phyloP scores from a whole-genome alignment of 306 rosid genomes.

The Vigna unguiculata region DNA sequence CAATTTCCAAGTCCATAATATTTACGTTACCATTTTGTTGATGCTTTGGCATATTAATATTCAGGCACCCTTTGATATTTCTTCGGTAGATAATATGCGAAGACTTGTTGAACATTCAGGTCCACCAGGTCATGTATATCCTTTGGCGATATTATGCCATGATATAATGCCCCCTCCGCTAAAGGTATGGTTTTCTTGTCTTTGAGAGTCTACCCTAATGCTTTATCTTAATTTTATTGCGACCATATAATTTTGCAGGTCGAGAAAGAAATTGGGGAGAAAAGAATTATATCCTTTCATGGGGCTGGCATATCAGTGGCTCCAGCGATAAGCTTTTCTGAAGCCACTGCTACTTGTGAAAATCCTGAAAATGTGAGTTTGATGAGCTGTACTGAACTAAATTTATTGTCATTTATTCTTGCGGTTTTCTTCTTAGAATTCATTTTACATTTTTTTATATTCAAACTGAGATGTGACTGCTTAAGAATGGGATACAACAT shows the following conservation, averaged over 20 bases:
- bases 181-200: slow-evolving; percentile 56
- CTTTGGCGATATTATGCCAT: slow-evolving; percentile 81
- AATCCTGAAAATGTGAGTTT: slow-evolving; percentile 71
- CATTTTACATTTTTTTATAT: slow-evolving; percentile 13
- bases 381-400: slow-evolving; percentile 31
- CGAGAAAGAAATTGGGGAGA: slow-evolving; percentile 90
- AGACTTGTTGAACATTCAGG: slow-evolving; percentile 88
- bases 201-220: slow-evolving; percentile 40
- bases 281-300: slow-evolving; percentile 77
- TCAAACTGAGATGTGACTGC: slow-evolving; percentile 25
- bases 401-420: slow-evolving; percentile 15
- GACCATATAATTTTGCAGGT: slow-evolving; percentile 64
- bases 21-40: slow-evolving; percentile 26
- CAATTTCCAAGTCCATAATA: background rate
- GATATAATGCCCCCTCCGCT: slow-evolving; percentile 98
- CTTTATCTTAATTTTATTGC: slow-evolving; percentile 33
- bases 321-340: slow-evolving; percentile 70
- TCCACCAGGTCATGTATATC: slow-evolving; percentile 88
- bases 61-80: slow-evolving; percentile 93
- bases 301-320: slow-evolving; percentile 85
- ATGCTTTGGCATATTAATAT: slow-evolving; percentile 57
- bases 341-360: slow-evolving; percentile 53
- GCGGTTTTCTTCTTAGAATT: slow-evolving; percentile 1
- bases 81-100: slow-evolving; percentile 94
- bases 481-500: slow-evolving; percentile 12